These are phyloP conservation scores for Bidens hawaiensis DNA, from an alignment of 140 eudicot species.

Conservation along the genomic window DNA sequence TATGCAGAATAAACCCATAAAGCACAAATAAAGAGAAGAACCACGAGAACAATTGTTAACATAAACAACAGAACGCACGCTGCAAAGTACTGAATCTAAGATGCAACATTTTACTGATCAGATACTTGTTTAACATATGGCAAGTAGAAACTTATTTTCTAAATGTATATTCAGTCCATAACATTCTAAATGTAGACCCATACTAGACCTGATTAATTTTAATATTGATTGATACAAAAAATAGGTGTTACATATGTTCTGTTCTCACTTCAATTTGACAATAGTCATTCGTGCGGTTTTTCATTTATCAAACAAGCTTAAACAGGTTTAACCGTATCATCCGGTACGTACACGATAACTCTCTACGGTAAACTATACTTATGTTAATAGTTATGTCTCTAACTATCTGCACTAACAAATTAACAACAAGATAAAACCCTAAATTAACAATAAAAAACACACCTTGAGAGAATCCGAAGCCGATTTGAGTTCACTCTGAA, in stretches of 20 bases:
- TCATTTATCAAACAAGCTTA: not conserved
- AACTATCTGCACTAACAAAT: too few species aligned
- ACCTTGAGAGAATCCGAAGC: slow-evolving; percentile 90
- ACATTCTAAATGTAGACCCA: too few species aligned
- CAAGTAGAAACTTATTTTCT: not conserved
- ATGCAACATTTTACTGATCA: not conserved
- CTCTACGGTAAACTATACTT: too few species aligned
- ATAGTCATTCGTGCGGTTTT: not conserved
- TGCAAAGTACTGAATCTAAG: not conserved
- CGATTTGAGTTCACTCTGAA: slow-evolving; percentile 74
- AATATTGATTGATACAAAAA: too few species aligned
- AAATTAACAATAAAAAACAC: too few species aligned
- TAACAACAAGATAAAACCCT: too few species aligned
- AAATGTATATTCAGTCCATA: not conserved
- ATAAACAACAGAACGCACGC: not conserved
- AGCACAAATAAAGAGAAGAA: not conserved
- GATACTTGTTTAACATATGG: not conserved
- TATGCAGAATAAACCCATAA: not conserved
- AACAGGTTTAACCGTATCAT: not conserved
- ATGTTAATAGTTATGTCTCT: too few species aligned
- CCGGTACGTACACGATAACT: too few species aligned
- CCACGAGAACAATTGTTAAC: not conserved
- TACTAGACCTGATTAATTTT: not conserved
- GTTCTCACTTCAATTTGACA: not conserved
- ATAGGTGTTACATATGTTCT: not conserved